Percentiles rank a stretch among this genome's conserved stretches.
Evolutionary conservation across 352 stramenopile genomes (phyloP).

Genomic region (Pseudoperonospora humuli): DNA sequence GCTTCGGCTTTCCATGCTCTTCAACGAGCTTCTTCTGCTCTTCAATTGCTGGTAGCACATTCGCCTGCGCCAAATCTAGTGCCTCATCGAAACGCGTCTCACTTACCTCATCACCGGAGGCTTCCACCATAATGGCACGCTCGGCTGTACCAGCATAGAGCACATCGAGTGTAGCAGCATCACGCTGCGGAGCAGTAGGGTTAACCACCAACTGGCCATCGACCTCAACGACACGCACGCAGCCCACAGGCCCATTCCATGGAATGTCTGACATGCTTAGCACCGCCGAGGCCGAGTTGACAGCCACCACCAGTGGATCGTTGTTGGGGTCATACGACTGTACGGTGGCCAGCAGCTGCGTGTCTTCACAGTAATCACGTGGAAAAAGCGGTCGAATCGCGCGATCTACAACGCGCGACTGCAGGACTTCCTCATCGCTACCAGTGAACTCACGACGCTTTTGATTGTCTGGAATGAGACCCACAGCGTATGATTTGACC

Average conservation of each 20-base stretch:
- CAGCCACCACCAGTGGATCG: constrained; percentile 80
- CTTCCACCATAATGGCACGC: constrained; percentile 86
- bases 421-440: constrained; percentile 94
- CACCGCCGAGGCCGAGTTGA: constrained; percentile 85
- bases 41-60: constrained; percentile 48
- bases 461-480: constrained; percentile 83
- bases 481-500: constrained; percentile 82
- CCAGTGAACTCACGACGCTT: constrained; percentile 85
- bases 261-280: constrained; percentile 84
- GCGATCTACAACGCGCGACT: constrained; percentile 93
- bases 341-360: constrained; percentile 90
- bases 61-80: constrained; percentile 65
- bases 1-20: constrained; percentile 61
- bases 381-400: constrained; percentile 93
- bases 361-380: constrained; percentile 92
- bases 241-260: constrained; percentile 85
- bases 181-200: constrained; percentile 65
- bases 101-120: constrained; percentile 61
- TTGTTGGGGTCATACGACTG: constrained; percentile 82
- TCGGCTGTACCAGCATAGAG: constrained; percentile 76
- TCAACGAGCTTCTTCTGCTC: constrained; percentile 49
- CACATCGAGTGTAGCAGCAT: constrained; percentile 68
- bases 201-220: constrained; percentile 90
- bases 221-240: constrained; percentile 80
- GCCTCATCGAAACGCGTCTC: constrained; percentile 71